A percentile compares a stretch with the other conserved stretches of the same genome.
Conservation (phyloP, 345 rosid genomes). For the Tarenaya hassleriana region DNA sequence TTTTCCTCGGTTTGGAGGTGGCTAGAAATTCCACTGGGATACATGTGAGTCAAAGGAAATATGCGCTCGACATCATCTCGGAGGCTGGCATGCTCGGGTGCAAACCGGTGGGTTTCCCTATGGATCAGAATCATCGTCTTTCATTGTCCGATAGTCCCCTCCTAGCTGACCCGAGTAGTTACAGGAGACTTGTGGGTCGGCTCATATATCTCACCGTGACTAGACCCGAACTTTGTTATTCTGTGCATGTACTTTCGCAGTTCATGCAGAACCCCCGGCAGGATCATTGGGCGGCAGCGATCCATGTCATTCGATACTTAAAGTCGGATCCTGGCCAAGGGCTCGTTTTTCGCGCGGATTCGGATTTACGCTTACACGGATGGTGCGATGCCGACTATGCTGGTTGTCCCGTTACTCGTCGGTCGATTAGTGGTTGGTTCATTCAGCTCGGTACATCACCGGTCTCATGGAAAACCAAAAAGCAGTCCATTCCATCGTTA, state of each 20-base stretch:
- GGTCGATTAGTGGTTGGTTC: neutral
- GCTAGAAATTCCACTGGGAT: neutral
- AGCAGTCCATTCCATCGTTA: neutral
- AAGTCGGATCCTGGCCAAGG: neutral
- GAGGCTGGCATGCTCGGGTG: neutral
- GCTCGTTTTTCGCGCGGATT: neutral
- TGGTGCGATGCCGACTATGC: slow-evolving; percentile 13
- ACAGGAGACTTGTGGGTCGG: neutral
- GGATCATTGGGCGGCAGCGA: neutral
- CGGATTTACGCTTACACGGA: neutral
- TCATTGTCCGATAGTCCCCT: neutral
- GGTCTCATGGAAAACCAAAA: slow-evolving; percentile 7
- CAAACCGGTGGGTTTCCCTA: neutral
- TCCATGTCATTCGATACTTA: neutral
- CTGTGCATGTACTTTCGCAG: neutral
- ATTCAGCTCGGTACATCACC: neutral
- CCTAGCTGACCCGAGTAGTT: neutral
- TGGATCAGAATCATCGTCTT: neutral
- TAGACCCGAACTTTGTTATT: neutral
- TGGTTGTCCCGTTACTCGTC: neutral
- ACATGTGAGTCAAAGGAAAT: neutral
- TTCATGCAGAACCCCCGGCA: neutral
- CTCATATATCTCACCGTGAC: neutral
- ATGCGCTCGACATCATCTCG: neutral
- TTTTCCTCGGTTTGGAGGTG: neutral